These are phyloP conservation scores for Hibiscus tridactylites DNA, from an alignment of 345 rosid genomes.

Conservation along the genomic window DNA sequence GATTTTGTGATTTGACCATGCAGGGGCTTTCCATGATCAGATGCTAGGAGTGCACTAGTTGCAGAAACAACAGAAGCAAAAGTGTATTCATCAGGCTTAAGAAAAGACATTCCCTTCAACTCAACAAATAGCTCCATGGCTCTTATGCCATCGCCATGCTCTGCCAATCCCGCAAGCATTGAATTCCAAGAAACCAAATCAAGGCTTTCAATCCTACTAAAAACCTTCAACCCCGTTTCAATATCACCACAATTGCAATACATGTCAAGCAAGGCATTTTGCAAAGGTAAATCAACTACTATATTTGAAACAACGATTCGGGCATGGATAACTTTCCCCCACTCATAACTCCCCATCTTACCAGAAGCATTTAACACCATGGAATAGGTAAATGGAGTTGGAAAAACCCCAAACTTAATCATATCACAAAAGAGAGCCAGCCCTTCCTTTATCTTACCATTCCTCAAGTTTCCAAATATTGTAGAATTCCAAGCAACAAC, in stretches of 20 bases:
- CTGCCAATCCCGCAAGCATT: slow-evolving; percentile 57
- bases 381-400: slow-evolving; percentile 62
- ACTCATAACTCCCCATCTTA: slow-evolving; percentile 32
- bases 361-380: slow-evolving; percentile 63
- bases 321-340: slow-evolving; percentile 52
- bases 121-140: slow-evolving; percentile 47
- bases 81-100: slow-evolving; percentile 72
- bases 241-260: slow-evolving; percentile 56
- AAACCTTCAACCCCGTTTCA: slow-evolving; percentile 34
- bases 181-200: slow-evolving; percentile 85
- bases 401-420: slow-evolving; percentile 44
- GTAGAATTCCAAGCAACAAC: slow-evolving; percentile 68
- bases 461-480: slow-evolving; percentile 61
- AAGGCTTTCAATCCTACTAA: slow-evolving; percentile 35
- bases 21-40: slow-evolving; percentile 47
- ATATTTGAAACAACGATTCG: slow-evolving; percentile 31
- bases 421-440: slow-evolving; percentile 35
- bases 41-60: slow-evolving; percentile 25
- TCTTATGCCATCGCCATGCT: slow-evolving; percentile 44
- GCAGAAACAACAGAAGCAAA: slow-evolving; percentile 63
- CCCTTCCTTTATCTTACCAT: slow-evolving; percentile 41
- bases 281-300: slow-evolving; percentile 47
- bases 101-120: slow-evolving; percentile 28
- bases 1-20: slow-evolving; percentile 51
- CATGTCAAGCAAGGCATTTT: slow-evolving; percentile 82